A percentile compares a stretch with the other conserved stretches of the same genome.
Conservation (phyloP, 2,329 filamentous ascomycete genomes). For the Phyllosticta capitalensis region DNA sequence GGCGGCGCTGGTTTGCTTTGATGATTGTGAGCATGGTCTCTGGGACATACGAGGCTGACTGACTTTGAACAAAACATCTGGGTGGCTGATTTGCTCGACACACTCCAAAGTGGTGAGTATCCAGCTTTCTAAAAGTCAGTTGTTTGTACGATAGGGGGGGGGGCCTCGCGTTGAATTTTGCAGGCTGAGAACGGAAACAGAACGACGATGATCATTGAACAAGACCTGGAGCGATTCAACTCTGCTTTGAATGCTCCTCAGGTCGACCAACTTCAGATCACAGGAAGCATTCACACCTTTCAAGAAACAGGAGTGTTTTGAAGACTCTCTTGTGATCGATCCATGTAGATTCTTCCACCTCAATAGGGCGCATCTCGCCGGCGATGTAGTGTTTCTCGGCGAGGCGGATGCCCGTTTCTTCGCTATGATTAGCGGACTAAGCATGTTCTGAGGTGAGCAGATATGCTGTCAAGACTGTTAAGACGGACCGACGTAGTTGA, state of each 20-base stretch:
- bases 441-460: neutral
- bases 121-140: neutral
- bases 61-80: neutral
- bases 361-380: neutral
- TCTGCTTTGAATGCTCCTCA: no score
- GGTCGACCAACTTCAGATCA: no score
- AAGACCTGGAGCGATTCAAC: no score
- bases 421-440: neutral
- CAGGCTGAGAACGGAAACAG: neutral
- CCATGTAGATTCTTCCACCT: neutral
- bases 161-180: no score
- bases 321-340: neutral
- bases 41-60: neutral
- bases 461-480: neutral
- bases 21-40: neutral
- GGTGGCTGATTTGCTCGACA: neutral
- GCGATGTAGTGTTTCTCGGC: neutral
- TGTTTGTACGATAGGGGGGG: no score
- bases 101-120: neutral
- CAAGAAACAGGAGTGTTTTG: neutral
- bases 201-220: no score
- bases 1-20: neutral
- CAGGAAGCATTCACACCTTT: neutral
- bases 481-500: neutral
- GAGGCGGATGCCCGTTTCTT: neutral